These are phyloP conservation scores for Fusarium mundagurra DNA, from an alignment of 2,329 filamentous ascomycete species.

Conservation along the genomic window DNA sequence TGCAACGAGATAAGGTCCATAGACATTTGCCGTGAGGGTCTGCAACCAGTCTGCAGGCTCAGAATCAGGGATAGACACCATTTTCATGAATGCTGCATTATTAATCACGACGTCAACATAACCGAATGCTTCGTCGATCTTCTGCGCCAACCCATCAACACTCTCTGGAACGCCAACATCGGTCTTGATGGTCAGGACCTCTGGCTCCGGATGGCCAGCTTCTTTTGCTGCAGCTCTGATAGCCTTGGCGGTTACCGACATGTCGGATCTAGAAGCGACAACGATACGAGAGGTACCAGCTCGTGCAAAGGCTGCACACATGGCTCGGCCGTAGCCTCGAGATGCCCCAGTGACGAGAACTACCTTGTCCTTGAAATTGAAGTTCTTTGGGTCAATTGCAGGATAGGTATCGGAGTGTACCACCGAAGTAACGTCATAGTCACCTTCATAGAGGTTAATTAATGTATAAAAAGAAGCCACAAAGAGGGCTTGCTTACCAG, in stretches of 20 bases:
- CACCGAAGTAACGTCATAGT: conserved; percentile 2
- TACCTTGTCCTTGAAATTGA: neutral
- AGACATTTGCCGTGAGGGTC: neutral
- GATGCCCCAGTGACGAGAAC: conserved; percentile 15
- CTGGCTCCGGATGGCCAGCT: neutral
- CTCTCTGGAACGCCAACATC: conserved; percentile 8
- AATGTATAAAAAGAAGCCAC: fast-evolving
- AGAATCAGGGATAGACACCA: neutral
- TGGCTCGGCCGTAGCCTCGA: conserved; percentile 8
- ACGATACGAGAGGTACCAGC: conserved; percentile 1
- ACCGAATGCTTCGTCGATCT: neutral
- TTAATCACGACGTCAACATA: conserved; percentile 9
- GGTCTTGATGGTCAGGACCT: neutral
- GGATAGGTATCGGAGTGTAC: conserved; percentile 8
- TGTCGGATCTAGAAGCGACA: conserved; percentile 3
- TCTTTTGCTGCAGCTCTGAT: conserved; percentile 1
- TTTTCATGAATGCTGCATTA: conserved; percentile 19
- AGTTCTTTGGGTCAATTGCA: conserved; percentile 8
- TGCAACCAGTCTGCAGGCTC: conserved; percentile 12
- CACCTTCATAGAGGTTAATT: neutral
- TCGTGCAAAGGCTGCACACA: conserved; percentile 3
- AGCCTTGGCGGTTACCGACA: neutral
- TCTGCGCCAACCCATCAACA: neutral
- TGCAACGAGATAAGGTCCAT: conserved; percentile 3
- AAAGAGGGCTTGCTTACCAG: neutral